phyloP scores from a whole-genome alignment of 768 basidiomycete genomes.

The Filobasidium floriforme region DNA sequence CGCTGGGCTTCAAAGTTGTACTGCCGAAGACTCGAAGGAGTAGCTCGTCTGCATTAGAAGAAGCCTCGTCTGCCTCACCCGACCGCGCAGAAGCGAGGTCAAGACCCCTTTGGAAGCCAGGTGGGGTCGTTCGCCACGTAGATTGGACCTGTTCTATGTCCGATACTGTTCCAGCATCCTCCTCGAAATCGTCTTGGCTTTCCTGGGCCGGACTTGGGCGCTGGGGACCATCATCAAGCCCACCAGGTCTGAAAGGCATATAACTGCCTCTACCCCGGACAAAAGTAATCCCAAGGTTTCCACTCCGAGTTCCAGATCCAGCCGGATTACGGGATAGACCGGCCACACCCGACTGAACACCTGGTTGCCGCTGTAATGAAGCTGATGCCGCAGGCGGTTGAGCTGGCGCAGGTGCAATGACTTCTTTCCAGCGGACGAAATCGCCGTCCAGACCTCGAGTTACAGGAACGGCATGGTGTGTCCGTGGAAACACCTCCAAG shows the following conservation, averaged over 20 bases:
- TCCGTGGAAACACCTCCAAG: constrained; percentile 32
- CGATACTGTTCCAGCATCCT: background rate
- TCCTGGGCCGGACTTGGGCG: background rate
- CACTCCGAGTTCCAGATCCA: constrained; percentile 49
- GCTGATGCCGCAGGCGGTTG: constrained; percentile 50
- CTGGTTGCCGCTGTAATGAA: constrained; percentile 72
- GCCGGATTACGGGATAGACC: constrained; percentile 17
- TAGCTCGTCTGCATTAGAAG: no score
- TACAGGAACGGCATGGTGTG: constrained; percentile 38
- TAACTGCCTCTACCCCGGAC: constrained; percentile 89
- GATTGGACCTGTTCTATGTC: constrained; percentile 36
- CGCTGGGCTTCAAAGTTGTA: no score
- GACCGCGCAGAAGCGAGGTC: no score
- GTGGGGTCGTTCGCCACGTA: constrained; percentile 58
- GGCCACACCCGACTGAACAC: background rate
- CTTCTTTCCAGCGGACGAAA: constrained; percentile 29
- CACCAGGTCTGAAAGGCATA: constrained; percentile 91
- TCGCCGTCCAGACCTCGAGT: constrained; percentile 34
- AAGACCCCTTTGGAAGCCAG: constrained; percentile 68
- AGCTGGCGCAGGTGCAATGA: constrained; percentile 20
- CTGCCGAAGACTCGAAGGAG: no score
- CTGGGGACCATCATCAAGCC: constrained; percentile 57
- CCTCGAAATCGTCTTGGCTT: background rate
- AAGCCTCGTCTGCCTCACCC: no score
- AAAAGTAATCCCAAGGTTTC: constrained; percentile 55